Base-by-base conservation (phyloP, 202 grass and related monocot species). In the Setaria italica region DNA sequence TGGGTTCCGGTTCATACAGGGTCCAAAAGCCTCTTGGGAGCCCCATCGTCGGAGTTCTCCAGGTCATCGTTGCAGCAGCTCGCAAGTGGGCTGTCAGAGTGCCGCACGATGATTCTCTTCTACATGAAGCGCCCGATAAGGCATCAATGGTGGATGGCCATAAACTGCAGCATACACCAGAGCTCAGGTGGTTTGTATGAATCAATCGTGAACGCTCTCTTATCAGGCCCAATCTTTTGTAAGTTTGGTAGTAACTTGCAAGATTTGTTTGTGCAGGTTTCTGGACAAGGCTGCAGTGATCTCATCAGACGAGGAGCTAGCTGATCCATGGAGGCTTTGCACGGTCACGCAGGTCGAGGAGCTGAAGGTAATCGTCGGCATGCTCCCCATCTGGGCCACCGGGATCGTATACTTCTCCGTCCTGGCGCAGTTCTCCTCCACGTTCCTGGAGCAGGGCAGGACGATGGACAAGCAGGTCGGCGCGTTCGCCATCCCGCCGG, bases 361-460 rank as follows among this genome's bases (percentile, higher is more conserved):
- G 80, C 77, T 96, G 54, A 96, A 96, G 82, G 74, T 81, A 29
- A 80, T 96, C 32, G 20, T 91, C 16, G 76, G 72, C 4, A 91
- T 96, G 89, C 90, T 96, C 74, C 91, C 94, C 1, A 72, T 93
- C 78, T 96, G 85, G 86, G 87, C 91, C 64, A 88, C 91, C 10
- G 90, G 84, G 43, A 91, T 93, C 82, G 74, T 93, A 3, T 91
- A 15, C 39, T 93, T 88, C 35, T 79, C 89, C 63, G 94, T 96
- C 6, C 92, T 89, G 51, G 94, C 91, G 53, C 94, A 96, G 70
- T 87, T 87, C 46, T 95, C 91, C 39, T 89, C 91, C 3, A 91
- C 89, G 76, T 96, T 91, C 82, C 79, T 96, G 16, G 94, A 96
- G 67, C 94, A 93, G 79, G 94, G 91, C 17, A 91, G 90, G 79